Percentiles rank a stretch among this genome's conserved stretches.
phyloP scores from a whole-genome alignment of 2,329 filamentous ascomycete genomes.

The Plenodomus lindquistii region DNA sequence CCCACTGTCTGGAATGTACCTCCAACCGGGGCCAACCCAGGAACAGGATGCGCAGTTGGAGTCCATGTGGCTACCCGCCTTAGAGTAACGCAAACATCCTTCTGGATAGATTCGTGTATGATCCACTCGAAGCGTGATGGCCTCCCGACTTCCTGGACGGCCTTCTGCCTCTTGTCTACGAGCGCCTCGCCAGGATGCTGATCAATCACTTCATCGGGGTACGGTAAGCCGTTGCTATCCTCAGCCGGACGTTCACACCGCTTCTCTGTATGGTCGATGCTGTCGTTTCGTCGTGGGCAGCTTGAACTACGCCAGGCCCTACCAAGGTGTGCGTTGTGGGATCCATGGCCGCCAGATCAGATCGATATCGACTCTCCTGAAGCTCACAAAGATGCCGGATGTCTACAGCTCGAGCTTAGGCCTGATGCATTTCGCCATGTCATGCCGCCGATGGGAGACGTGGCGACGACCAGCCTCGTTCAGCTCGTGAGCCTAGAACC shows the following conservation, averaged over 20 bases:
- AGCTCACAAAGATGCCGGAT: too few species aligned
- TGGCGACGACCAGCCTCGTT: too few species aligned
- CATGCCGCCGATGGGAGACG: too few species aligned
- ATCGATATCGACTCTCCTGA: too few species aligned
- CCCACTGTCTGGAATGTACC: not conserved
- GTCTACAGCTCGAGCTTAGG: too few species aligned
- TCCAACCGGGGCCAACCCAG: not conserved
- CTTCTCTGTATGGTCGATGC: not conserved
- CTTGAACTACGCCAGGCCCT: too few species aligned
- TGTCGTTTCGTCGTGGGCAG: too few species aligned
- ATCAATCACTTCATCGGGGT: not conserved
- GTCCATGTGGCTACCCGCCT: not conserved
- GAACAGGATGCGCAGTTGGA: not conserved
- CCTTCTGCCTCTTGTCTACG: not conserved
- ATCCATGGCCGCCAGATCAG: too few species aligned
- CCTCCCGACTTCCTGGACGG: not conserved
- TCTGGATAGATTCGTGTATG: not conserved
- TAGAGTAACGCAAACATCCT: not conserved
- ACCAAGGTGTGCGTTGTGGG: too few species aligned
- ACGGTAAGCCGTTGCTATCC: not conserved
- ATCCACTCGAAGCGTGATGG: not conserved
- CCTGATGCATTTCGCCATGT: too few species aligned
- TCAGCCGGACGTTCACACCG: too few species aligned
- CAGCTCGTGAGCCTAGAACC: too few species aligned
- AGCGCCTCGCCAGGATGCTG: not conserved